phyloP scores from a whole-genome alignment of 2,329 filamentous ascomycete species.

The Alternaria longipes region DNA sequence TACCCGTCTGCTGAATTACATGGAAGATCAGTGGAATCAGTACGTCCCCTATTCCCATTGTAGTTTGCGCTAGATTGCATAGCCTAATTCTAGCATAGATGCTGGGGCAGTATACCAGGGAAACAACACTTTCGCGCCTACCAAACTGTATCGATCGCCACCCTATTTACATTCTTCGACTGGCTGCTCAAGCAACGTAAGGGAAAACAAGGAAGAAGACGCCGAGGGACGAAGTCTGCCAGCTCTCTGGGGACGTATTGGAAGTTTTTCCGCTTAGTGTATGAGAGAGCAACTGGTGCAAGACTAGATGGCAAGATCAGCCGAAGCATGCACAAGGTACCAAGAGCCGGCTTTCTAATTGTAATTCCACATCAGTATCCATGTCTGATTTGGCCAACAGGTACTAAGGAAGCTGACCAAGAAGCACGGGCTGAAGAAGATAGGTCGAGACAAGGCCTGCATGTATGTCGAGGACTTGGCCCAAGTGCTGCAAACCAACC shows the following conservation, averaged over 20 bases:
- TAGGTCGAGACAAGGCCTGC: constrained; percentile 17
- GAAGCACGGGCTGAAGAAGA: constrained; percentile 26
- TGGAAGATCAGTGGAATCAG: constrained; percentile 32
- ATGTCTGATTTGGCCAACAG: constrained; percentile 16
- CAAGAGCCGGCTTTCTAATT: neutral
- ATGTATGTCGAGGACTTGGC: constrained; percentile 16
- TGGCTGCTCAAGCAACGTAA: constrained; percentile 20
- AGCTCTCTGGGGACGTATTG: constrained; percentile 28
- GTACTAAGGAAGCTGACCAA: constrained; percentile 28
- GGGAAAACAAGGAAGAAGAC: constrained; percentile 21
- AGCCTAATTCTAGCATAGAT: constrained; percentile 15
- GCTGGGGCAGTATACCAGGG: constrained; percentile 18
- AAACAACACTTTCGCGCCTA: constrained; percentile 15
- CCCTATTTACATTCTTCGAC: constrained; percentile 28
- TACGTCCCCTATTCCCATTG: constrained; percentile 17
- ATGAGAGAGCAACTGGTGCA: constrained; percentile 20
- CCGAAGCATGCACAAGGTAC: constrained; percentile 18
- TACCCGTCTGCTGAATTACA: constrained; percentile 25
- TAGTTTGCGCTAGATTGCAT: constrained; percentile 14
- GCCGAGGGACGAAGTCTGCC: constrained; percentile 19
- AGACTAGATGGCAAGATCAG: neutral
- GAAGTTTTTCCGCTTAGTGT: constrained; percentile 28
- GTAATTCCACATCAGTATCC: neutral
- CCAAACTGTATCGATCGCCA: constrained; percentile 17
- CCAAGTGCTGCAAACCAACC: neutral